These are phyloP conservation scores for Marchantia paleacea DNA, from an alignment of 225 moss, liverwort and hornwort genomes.

Conservation along the genomic window DNA sequence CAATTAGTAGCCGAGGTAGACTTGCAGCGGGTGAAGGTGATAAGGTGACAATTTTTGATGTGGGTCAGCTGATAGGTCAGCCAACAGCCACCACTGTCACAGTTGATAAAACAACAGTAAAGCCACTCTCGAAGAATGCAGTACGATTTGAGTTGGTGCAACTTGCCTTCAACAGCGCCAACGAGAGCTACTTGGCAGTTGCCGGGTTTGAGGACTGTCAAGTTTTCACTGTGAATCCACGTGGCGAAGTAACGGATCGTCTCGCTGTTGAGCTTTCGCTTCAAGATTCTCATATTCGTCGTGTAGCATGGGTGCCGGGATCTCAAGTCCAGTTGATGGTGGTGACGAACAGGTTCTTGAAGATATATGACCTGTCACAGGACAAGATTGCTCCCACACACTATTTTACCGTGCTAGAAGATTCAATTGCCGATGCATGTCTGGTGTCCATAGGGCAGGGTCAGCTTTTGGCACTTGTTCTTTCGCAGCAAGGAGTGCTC, in stretches of 20 bases:
- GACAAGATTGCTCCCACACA: slow-evolving; percentile 94
- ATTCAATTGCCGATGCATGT: slow-evolving; percentile 94
- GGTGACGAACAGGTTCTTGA: slow-evolving; percentile 89
- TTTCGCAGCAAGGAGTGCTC: slow-evolving; percentile 95
- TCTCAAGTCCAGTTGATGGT: slow-evolving; percentile 99
- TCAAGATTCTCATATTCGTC: slow-evolving; percentile 86
- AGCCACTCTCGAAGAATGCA: slow-evolving; percentile 94
- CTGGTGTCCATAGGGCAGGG: slow-evolving; percentile 81
- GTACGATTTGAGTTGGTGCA: slow-evolving; percentile 98
- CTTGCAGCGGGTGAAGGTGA: slow-evolving; percentile 99
- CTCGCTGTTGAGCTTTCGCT: slow-evolving; percentile 92
- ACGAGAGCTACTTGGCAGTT: slow-evolving; percentile 96
- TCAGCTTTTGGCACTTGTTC: slow-evolving; percentile 74
- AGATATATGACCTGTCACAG: slow-evolving; percentile 92
- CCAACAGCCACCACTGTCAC: slow-evolving; percentile 91
- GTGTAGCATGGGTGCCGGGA: slow-evolving; percentile 94
- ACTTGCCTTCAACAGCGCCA: slow-evolving; percentile 78
- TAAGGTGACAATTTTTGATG: slow-evolving; percentile 98
- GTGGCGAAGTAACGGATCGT: slow-evolving; percentile 98
- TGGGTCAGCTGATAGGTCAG: slow-evolving; percentile 97
- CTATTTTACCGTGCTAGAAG: slow-evolving; percentile 93
- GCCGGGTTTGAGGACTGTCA: slow-evolving; percentile 98
- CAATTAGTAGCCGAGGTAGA: slow-evolving; percentile 95
- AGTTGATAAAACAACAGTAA: slow-evolving; percentile 96
- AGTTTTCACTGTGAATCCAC: slow-evolving; percentile 94